These are phyloP conservation scores for Russula sp. DNA, from an alignment of 768 basidiomycete species.

Conservation along the genomic window DNA sequence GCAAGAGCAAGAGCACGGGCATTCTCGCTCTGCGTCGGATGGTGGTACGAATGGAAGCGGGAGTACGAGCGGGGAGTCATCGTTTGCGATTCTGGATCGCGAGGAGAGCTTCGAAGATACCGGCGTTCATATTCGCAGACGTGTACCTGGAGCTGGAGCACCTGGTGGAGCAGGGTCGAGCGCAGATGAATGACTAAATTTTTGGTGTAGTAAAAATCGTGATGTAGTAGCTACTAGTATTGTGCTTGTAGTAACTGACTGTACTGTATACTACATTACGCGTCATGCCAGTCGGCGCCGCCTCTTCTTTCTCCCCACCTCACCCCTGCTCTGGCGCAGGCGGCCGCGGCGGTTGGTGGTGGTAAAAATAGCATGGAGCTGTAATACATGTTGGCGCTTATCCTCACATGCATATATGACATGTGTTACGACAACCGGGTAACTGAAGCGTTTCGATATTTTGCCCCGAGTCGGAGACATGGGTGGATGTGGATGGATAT, in stretches of 20 bases:
- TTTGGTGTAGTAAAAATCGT: slow-evolving; percentile 2
- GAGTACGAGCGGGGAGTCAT: slow-evolving; percentile 33
- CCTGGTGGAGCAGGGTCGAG: no score
- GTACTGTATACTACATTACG: no score
- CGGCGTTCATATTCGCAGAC: slow-evolving; percentile 24
- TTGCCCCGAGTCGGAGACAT: no score
- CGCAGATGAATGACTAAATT: slow-evolving; percentile 12
- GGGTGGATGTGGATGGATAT: no score
- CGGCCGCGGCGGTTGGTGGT: no score
- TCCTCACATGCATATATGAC: no score
- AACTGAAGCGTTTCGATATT: neutral
- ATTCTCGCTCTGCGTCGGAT: slow-evolving; percentile 10
- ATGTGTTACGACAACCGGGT: neutral
- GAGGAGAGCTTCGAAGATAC: slow-evolving; percentile 31
- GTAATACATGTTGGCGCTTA: neutral
- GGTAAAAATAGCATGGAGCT: no score
- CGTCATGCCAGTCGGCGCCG: neutral
- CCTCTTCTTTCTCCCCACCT: no score
- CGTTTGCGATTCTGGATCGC: slow-evolving; percentile 37
- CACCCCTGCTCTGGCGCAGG: no score
- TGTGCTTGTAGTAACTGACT: slow-evolving; percentile 7
- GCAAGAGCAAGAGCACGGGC: neutral
- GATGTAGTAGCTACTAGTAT: neutral
- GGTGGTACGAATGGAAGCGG: neutral
- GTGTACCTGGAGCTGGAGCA: slow-evolving; percentile 15